Percentiles rank a stretch among this genome's conserved stretches.
Conservation (phyloP, 306 rosid species). For the Inga laurina region DNA sequence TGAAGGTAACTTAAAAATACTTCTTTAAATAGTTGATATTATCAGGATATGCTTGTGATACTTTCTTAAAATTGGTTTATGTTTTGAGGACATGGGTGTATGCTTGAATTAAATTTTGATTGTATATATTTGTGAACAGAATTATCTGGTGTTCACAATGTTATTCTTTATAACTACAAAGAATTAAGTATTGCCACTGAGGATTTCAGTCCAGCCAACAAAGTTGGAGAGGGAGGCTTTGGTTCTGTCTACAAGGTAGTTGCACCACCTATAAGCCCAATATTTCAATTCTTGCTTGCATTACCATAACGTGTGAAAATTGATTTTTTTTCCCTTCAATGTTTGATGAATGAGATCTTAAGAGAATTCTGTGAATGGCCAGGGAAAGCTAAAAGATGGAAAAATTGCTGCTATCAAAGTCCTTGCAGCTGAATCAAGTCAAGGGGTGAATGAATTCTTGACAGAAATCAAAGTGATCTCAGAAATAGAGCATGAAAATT, state of each 20-base stretch:
- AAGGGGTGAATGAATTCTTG: constrained; percentile 91
- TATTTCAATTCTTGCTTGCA: constrained; percentile 22
- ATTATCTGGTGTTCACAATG: constrained; percentile 65
- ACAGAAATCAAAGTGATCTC: constrained; percentile 92
- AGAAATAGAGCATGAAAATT: constrained; percentile 81
- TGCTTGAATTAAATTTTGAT: constrained; percentile 19
- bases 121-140: constrained; percentile 41
- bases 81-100: neutral
- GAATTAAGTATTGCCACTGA: constrained; percentile 73
- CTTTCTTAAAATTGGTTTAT: neutral
- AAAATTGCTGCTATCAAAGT: constrained; percentile 91
- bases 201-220: constrained; percentile 66
- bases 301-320: constrained; percentile 3
- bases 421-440: constrained; percentile 86
- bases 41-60: neutral
- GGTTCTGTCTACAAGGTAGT: constrained; percentile 93
- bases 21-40: constrained; percentile 5
- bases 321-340: constrained; percentile 23
- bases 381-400: constrained; percentile 89
- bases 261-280: constrained; percentile 8
- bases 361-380: constrained; percentile 33
- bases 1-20: constrained; percentile 53
- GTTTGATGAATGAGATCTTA: constrained; percentile 27
- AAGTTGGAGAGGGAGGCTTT: constrained; percentile 99
- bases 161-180: constrained; percentile 62